Base-by-base conservation (phyloP, 2,329 filamentous ascomycete species). In the Rhinocladiella similis region DNA sequence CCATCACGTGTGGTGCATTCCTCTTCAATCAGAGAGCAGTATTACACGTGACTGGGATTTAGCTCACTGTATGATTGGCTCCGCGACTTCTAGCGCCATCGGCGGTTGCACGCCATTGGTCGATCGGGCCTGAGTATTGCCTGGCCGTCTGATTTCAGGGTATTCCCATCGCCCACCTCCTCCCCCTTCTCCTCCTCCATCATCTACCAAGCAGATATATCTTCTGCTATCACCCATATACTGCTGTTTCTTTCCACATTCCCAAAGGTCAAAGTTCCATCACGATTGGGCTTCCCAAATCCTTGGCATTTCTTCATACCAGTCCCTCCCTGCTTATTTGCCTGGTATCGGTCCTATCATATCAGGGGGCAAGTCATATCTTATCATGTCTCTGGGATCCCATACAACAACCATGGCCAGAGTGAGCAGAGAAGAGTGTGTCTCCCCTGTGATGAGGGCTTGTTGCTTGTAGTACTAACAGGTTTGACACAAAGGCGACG, bases 71-170 rank as follows among this genome's bases (percentile, higher is more conserved):
- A 29, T 29, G 43, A 46, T 46, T 46, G 43, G 43, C 25, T 29
- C 25, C 43, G 43, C 43, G 25, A 5, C 25, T n/a, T 46, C 20
- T 46, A 46, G 20, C 43, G 43, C 12, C 22, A 13, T 46, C 19
- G 19, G 43, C 43, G 16, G 22, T 46, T 27, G 20, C 43, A 22
- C n/a, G 20, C 9, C 25, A 46, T 46, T 46, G 43, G 43, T 22
- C 25, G 12, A 9, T n/a, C n/a, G 43, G n/a, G 43, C n/a, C 43
- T 46, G 38, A 41, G 20, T 46, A 9, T 27, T 25, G n/a, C 25
- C 43, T 25, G 43, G 43, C 43, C 25, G 19, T 46, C 22, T 46
- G 20, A 46, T 46, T 46, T 46, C 43, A 46, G 43, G 43, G 43
- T 46, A 46, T 46, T 46, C 25, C 22, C 38, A n/a, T 19, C 38